Evolutionary conservation across 805 yeast genomes (phyloP), one percentile per base, ranked within the genome.

Genomic region (Blastobotrys attinorum): DNA sequence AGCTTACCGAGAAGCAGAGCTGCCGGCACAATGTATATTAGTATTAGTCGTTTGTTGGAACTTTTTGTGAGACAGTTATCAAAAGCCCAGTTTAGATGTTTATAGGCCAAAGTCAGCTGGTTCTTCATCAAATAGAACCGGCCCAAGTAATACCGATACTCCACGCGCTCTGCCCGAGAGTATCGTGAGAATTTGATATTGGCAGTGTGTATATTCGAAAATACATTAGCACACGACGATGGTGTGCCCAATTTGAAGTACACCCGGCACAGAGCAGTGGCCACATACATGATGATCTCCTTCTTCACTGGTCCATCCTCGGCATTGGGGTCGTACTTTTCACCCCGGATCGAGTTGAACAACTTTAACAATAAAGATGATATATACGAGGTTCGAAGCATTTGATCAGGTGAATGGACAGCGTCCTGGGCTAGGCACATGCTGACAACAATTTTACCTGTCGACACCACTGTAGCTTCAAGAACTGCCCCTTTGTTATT

Each of bases 341-440:
- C 61, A 50, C 78, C 72, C 32, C 85, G 67, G 31, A 77, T 75
- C 41, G 78, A 70, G 53, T 81, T 81, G 64, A 81, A 80, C 22
- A 78, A 60, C 52, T 72, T 75, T 40, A 82, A 64, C 15, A 81
- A 62, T 2, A 76, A 60, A 3, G 79, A 66, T 0, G 86, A 77
- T 20, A 75, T 54, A 57, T 70, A 72, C 4, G 75, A 64, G 2
- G 59, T 54, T 20, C 58, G 46, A 21, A 25, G 49, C 2, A 54
- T 49, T 10, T 52, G 55, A 13, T 50, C 22, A 3, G 29, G 38
- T 40, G 38, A 34, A 43, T n/a, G n/a, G n/a, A n/a, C n/a, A 47
- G 49, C 11, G 27, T 47, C 59, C 39, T 45, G 42, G 13, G 15
- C 29, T 27, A 50, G 20, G 2, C 58, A 47, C 18, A 47, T 18